Base-by-base conservation (phyloP, 176 grass and related monocot genomes). In the Triticum dicoccoides region DNA sequence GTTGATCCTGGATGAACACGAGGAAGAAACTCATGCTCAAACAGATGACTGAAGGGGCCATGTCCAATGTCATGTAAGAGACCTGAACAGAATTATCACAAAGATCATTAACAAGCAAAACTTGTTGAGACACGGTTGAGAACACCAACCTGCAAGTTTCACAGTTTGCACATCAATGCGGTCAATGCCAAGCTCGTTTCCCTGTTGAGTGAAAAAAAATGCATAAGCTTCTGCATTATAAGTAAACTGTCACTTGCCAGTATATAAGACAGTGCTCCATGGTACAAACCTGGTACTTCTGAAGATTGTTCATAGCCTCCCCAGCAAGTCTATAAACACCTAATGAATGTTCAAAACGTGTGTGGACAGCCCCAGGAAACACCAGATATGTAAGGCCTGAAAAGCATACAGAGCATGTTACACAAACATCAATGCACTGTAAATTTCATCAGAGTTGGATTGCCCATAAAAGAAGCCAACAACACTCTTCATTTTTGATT, bases 21-120 rank as follows among this genome's bases (percentile, higher is more conserved):
- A 29, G 93, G 89, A 91, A 98, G 93, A 89, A 98, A 93, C 76
- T 90, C 96, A 84, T 92, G 93, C 86, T 98, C 96, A 92, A 95
- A 98, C 80, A 98, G 66, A 86, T 98, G 96, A 83, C 96, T 98
- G 69, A 98, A 98, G 78, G 96, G 96, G 0, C 96, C 96, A 62
- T 98, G 96, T 25, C 96, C 96, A 71, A 98, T 91, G 80, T 98
- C 96, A 91, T 98, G 96, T 76, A 98, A 78, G 44, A 98, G 88
- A 7, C 96, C 96, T 98, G 72, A 82, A 76, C 41, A 79, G 20
- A 32, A 80, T 82, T 73, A 79, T 47, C 25, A 11, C n/a, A 66
- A 83, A 74, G 45, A 67, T 83, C 68, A 77, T 63, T 64, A 64
- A 73, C 65, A 70, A 41, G 29, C 15, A 30, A 52, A 82, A 79